Evolutionary conservation across 1,284 basidiomycete species (phyloP), one percentile per base, ranked within the genome.

Genomic region (Pyrrhoderma lamaoense): DNA sequence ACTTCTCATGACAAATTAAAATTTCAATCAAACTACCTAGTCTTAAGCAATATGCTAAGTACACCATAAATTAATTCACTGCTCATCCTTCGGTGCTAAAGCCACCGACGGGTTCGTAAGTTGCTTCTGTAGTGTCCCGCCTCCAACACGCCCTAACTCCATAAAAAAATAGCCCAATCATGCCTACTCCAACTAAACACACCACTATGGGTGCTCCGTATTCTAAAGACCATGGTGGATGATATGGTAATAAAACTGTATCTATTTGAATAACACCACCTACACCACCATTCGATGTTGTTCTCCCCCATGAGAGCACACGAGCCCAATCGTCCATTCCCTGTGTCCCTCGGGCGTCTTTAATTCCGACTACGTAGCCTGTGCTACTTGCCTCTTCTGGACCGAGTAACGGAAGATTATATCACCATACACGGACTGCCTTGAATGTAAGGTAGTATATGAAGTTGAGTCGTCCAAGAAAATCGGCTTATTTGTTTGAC

Each of bases 261-360:
- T 97, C 90, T 56, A 99, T 85, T 65, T 87, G 78, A 52, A 98
- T 76, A 22, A 98, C 90, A 3, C 96, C 95, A 1, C 93, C 93
- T 5, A 71, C 73, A 45, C 81, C 80, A 19, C 73, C 71, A 9
- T 76, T 76, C 3, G 76, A 79, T 27, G 87, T 91, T 9, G 89
- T 84, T 44, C 92, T 77, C 8, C 95, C 95, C 77, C 88, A 93
- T 2, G 75, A 73, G 11, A 88, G 63, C 1, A 98, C 80, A 21
- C 74, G 75, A 9, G 93, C 94, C 70, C 82, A 88, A 62, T 93
- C 87, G 38, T 73, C 72, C 45, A 75, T 72, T 11, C 79, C 82
- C 35, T 83, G 73, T 8, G 79, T 80, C 7, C 91, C 92, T 9
- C 91, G 74, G 1, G 93, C 92, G 45, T 85, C 86, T 67, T 87